A percentile compares a stretch with the other conserved stretches of the same genome.
Evolutionary conservation across 202 grass and related monocot genomes (phyloP).

Genomic region (Schoenoplectus triqueter): DNA sequence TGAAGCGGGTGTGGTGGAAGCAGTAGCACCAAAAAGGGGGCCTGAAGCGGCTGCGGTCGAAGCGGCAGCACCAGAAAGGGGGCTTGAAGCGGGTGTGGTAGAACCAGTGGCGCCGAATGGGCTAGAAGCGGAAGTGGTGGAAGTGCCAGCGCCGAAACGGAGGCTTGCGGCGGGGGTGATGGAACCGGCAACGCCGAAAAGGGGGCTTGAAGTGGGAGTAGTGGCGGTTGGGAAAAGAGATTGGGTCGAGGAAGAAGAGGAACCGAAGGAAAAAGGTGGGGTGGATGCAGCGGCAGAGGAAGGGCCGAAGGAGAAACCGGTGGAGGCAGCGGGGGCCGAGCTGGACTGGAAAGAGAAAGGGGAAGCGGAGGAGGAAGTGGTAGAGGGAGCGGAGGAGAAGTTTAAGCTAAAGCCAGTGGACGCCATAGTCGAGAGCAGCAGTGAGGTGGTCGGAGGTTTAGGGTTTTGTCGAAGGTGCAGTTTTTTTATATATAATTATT

Average conservation of each 20-base stretch:
- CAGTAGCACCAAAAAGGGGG: constrained; percentile 41
- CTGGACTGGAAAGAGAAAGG: constrained; percentile 18
- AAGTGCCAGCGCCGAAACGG: constrained; percentile 33
- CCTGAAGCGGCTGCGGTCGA: constrained; percentile 44
- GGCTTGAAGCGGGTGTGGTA: constrained; percentile 37
- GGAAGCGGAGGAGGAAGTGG: not conserved
- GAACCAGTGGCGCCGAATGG: constrained; percentile 38
- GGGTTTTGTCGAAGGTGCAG: constrained; percentile 26
- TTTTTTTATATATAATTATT: not conserved
- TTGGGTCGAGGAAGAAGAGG: constrained; percentile 49
- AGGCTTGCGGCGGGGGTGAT: constrained; percentile 32
- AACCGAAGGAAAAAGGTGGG: constrained; percentile 42
- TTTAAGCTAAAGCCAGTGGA: constrained; percentile 5
- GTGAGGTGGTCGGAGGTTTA: not conserved
- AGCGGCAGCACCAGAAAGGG: constrained; percentile 41
- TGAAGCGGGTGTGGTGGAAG: constrained; percentile 30
- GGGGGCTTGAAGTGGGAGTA: constrained; percentile 41
- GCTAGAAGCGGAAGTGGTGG: constrained; percentile 36
- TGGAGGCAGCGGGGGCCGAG: constrained; percentile 50
- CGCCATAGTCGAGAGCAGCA: not conserved
- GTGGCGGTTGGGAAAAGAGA: constrained; percentile 40
- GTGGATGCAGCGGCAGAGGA: constrained; percentile 24
- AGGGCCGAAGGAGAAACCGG: constrained; percentile 56
- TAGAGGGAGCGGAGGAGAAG: not conserved
- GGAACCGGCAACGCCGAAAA: constrained; percentile 37